Conservation (phyloP, 345 rosid genomes). For the Aquilaria yunnanensis region DNA sequence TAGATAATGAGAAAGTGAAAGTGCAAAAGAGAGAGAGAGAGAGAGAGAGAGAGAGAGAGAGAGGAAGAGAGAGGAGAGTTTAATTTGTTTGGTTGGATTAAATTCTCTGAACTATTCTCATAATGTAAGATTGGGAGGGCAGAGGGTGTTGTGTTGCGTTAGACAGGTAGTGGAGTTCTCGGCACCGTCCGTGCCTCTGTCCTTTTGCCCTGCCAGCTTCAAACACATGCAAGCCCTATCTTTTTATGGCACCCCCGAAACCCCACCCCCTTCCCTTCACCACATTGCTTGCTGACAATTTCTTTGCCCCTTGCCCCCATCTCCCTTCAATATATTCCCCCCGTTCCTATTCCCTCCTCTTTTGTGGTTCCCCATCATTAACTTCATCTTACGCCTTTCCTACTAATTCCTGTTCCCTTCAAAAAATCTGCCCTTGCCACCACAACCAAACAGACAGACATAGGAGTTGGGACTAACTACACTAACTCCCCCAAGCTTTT, state of each 20-base stretch:
- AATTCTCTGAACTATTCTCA: constrained; percentile 29
- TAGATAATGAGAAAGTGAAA: too few relatives aligned
- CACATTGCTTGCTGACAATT: background rate
- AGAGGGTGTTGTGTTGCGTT: background rate
- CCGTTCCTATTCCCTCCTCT: background rate
- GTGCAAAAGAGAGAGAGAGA: background rate
- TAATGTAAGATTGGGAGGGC: constrained; percentile 27
- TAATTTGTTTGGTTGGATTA: constrained; percentile 26
- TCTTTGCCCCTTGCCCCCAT: background rate
- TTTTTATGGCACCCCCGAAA: constrained; percentile 9
- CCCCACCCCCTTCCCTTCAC: constrained; percentile 21
- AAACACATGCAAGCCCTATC: constrained; percentile 35
- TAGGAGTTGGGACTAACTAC: too few relatives aligned
- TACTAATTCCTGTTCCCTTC: too few relatives aligned
- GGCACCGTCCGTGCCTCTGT: constrained; percentile 16
- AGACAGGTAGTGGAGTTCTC: constrained; percentile 21
- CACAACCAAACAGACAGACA: too few relatives aligned
- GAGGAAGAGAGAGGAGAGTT: background rate
- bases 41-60: background rate
- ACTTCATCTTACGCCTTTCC: background rate
- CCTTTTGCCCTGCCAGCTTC: constrained; percentile 26
- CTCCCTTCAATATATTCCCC: background rate
- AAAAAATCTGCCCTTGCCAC: too few relatives aligned
- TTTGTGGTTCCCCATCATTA: constrained; percentile 2
- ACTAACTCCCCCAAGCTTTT: too few relatives aligned